These are phyloP conservation scores for Solanum paucissectum DNA, from an alignment of 257 asterid genomes.

Conservation along the genomic window DNA sequence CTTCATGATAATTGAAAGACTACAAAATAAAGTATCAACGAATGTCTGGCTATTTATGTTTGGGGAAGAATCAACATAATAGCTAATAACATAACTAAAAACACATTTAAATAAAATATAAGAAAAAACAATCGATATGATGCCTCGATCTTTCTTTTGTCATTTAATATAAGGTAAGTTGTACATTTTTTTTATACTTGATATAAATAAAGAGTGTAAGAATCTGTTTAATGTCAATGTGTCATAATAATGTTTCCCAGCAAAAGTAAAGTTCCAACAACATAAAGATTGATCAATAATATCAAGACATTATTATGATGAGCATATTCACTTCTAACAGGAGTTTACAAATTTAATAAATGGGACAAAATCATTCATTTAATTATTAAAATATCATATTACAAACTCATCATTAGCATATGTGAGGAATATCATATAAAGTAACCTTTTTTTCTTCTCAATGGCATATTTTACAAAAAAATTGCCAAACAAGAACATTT, in stretches of 20 bases:
- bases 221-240: background rate
- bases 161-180: background rate
- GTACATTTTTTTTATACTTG: background rate
- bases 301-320: background rate
- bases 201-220: background rate
- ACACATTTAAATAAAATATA: background rate
- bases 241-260: background rate
- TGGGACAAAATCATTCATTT: background rate
- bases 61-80: background rate
- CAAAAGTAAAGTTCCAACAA: background rate
- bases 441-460: background rate
- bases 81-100: background rate
- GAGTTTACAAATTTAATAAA: background rate
- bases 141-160: background rate
- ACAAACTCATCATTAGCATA: background rate
- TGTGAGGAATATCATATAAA: background rate
- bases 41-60: background rate
- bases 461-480: background rate
- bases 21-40: background rate
- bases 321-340: background rate
- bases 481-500: background rate
- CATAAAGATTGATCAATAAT: background rate
- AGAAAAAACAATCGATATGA: background rate
- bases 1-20: background rate
- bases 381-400: background rate